Percentiles rank a stretch among this genome's conserved stretches.
Conservation (phyloP, 176 grass and related monocot genomes). For the Aegilops bicornis region DNA sequence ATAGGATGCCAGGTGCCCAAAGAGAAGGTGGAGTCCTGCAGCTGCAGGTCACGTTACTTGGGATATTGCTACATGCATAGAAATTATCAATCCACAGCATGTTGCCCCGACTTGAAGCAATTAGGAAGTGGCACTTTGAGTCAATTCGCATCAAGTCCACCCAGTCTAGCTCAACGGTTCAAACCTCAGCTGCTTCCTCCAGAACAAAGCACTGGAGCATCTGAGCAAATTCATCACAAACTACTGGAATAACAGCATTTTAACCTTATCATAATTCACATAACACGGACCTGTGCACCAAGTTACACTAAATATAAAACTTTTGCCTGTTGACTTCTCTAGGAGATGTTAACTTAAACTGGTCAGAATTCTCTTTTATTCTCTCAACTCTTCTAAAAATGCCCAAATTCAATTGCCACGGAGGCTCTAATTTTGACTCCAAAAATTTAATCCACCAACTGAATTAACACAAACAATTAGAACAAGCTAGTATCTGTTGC, state of each 20-base stretch:
- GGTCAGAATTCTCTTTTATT: background rate
- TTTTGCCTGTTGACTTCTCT: background rate
- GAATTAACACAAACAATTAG: background rate
- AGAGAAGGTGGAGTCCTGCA: background rate
- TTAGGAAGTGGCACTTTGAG: constrained; percentile 7
- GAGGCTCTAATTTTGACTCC: background rate
- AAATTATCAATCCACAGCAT: background rate
- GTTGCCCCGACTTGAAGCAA: constrained; percentile 19
- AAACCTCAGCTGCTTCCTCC: background rate
- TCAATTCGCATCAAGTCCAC: constrained; percentile 3
- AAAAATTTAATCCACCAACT: background rate
- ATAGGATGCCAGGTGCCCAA: background rate
- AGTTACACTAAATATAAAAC: background rate
- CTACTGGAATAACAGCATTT: background rate
- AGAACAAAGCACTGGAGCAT: background rate
- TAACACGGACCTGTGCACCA: background rate
- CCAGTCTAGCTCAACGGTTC: background rate
- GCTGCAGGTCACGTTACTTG: background rate
- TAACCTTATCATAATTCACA: background rate
- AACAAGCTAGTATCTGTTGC: background rate
- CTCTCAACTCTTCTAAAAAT: background rate
- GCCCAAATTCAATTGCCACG: background rate
- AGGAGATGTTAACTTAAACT: background rate
- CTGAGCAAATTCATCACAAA: background rate
- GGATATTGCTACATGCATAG: constrained; percentile 3